Conservation (phyloP, 83 land plant species). For the Larix sibirica region DNA sequence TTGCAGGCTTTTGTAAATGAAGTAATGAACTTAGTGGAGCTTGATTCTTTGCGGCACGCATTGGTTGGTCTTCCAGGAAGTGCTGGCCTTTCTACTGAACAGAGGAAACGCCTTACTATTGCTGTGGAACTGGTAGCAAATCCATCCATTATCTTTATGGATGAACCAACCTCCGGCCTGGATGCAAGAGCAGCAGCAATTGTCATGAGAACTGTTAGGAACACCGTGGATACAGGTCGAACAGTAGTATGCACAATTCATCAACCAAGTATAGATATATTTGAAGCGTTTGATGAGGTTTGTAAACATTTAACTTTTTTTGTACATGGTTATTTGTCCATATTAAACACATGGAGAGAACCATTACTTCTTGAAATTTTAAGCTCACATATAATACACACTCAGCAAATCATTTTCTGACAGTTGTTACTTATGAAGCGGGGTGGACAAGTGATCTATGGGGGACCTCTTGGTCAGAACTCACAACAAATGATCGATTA, state of each 20-base stretch:
- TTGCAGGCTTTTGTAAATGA: constrained; percentile 19
- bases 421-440: constrained; percentile 40
- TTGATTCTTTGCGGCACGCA: constrained; percentile 16
- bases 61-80: constrained; percentile 24
- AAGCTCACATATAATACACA: background rate
- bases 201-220: background rate
- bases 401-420: background rate
- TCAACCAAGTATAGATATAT: background rate
- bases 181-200: constrained; percentile 14
- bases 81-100: constrained; percentile 22
- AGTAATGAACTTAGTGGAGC: constrained; percentile 23
- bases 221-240: too few species aligned
- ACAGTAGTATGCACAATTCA: too few species aligned
- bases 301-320: background rate
- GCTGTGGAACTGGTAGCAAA: too few species aligned
- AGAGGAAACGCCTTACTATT: constrained; percentile 19
- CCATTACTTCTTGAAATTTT: background rate
- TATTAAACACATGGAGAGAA: background rate
- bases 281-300: constrained; percentile 19
- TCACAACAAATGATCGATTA: constrained; percentile 32
- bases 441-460: constrained; percentile 43
- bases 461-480: constrained; percentile 29
- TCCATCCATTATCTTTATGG: too few species aligned
- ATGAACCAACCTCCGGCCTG: too few species aligned
- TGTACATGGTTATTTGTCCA: background rate